Evolutionary conservation across 345 rosid species (phyloP).

Genomic region (Gossypium raimondii): DNA sequence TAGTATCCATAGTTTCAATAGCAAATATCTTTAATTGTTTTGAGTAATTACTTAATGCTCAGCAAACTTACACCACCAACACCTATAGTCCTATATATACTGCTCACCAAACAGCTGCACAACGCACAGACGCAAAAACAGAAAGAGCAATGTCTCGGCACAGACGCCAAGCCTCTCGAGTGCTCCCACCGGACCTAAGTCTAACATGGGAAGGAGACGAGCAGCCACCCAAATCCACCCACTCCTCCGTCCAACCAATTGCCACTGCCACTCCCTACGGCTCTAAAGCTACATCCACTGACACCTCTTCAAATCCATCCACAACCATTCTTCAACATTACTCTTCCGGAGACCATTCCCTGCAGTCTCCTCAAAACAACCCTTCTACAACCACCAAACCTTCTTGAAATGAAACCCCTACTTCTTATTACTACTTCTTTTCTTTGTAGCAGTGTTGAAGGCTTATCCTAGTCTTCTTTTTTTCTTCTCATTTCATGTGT

Average conservation of each 20-base stretch:
- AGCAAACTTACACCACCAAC: no score
- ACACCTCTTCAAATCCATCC: not conserved
- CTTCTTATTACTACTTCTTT: no score
- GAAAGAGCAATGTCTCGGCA: slow-evolving; percentile 9
- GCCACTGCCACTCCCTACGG: not conserved
- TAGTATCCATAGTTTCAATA: no score
- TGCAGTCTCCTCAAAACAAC: not conserved
- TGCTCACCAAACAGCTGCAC: not conserved
- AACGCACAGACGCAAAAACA: not conserved
- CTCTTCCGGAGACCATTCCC: not conserved
- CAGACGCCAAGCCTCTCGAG: slow-evolving; percentile 18
- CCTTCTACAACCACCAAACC: slow-evolving; percentile 6
- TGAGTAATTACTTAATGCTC: no score
- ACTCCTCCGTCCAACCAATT: slow-evolving; percentile 1
- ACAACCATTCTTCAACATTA: not conserved
- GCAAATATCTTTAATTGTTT: no score
- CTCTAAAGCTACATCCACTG: not conserved
- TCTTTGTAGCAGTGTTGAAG: not conserved
- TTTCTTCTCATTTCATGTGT: not conserved
- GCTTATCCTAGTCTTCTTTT: not conserved
- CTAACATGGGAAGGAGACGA: not conserved
- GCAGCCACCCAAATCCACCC: not conserved
- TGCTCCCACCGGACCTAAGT: slow-evolving; percentile 15
- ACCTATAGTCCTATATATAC: no score
- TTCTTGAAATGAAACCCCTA: not conserved